Percentiles rank a stretch among this genome's conserved stretches.
Evolutionary conservation across 2,329 filamentous ascomycete species (phyloP).

Genomic region (Dactylellina drechsleri): DNA sequence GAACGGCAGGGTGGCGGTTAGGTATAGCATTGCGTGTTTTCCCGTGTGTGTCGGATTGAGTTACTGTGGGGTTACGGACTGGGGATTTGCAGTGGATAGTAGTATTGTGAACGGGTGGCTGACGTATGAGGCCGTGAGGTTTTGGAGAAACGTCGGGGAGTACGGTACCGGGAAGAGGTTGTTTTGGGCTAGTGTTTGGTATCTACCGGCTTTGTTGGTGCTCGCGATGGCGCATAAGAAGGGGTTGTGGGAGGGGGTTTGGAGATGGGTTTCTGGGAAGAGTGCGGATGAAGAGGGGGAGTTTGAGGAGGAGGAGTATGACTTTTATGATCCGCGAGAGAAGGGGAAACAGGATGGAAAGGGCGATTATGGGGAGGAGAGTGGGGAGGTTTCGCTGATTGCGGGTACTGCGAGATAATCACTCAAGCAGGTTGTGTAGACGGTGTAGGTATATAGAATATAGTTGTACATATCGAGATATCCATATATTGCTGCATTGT

Average conservation of each 20-base stretch:
- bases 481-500: background rate
- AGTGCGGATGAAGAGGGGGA: slow-evolving; percentile 68
- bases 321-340: slow-evolving; percentile 35
- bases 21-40: slow-evolving; percentile 86
- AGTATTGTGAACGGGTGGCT: slow-evolving; percentile 88
- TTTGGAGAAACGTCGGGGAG: slow-evolving; percentile 79
- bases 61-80: slow-evolving; percentile 82
- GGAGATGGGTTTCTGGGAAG: slow-evolving; percentile 72
- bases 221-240: slow-evolving; percentile 93
- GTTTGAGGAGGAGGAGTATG: slow-evolving; percentile 65
- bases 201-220: slow-evolving; percentile 87
- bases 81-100: slow-evolving; percentile 83
- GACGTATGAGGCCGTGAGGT: slow-evolving; percentile 78
- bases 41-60: slow-evolving; percentile 85
- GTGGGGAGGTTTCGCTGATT: slow-evolving; percentile 36
- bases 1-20: slow-evolving; percentile 85
- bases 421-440: background rate
- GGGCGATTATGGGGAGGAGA: slow-evolving; percentile 43
- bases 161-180: slow-evolving; percentile 82
- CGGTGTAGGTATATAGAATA: background rate
- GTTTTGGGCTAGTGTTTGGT: slow-evolving; percentile 99
- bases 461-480: slow-evolving; percentile 8
- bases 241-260: slow-evolving; percentile 86
- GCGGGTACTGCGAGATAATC: slow-evolving; percentile 44
- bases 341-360: slow-evolving; percentile 1